Evolutionary conservation across 768 basidiomycete genomes (phyloP).

Genomic region (Steccherinum ochraceum): DNA sequence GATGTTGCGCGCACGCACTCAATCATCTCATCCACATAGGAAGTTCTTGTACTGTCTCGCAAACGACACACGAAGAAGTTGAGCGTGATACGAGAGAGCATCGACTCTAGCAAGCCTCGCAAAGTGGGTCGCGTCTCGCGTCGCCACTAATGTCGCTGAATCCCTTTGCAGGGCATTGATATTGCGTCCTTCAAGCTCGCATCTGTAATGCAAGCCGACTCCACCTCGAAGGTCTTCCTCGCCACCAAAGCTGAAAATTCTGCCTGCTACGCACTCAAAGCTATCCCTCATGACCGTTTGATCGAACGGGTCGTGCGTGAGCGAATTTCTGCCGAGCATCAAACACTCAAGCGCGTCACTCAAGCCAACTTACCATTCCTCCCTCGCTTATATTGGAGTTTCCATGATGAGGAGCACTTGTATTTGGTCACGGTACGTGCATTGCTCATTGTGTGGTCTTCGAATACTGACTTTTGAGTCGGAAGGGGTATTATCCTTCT

Average conservation of each 20-base stretch:
- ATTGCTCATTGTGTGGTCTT: too few species aligned
- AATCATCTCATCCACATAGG: conserved; percentile 24
- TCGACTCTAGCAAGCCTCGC: background rate
- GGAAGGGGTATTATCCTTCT: background rate
- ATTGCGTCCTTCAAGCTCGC: background rate
- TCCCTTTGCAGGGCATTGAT: background rate
- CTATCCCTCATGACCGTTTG: background rate
- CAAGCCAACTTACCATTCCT: conserved; percentile 25
- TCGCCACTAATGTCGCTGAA: too few species aligned
- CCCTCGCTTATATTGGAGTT: conserved; percentile 32
- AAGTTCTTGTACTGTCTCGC: conserved; percentile 42
- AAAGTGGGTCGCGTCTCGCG: background rate
- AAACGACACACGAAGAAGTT: conserved; percentile 23
- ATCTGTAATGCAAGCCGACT: background rate
- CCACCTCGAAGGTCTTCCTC: background rate
- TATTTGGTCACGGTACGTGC: conserved; percentile 35
- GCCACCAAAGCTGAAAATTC: background rate
- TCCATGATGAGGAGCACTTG: conserved; percentile 32
- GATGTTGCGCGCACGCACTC: background rate
- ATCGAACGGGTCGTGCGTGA: conserved; percentile 5
- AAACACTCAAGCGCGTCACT: conserved; percentile 11
- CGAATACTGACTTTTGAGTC: too few species aligned
- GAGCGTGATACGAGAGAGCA: conserved; percentile 4
- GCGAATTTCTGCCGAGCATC: conserved; percentile 7
- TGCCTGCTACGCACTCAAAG: conserved; percentile 25